phyloP scores from a whole-genome alignment of 1,284 basidiomycete genomes.

The Sporisorium iseilematis-ciliati region DNA sequence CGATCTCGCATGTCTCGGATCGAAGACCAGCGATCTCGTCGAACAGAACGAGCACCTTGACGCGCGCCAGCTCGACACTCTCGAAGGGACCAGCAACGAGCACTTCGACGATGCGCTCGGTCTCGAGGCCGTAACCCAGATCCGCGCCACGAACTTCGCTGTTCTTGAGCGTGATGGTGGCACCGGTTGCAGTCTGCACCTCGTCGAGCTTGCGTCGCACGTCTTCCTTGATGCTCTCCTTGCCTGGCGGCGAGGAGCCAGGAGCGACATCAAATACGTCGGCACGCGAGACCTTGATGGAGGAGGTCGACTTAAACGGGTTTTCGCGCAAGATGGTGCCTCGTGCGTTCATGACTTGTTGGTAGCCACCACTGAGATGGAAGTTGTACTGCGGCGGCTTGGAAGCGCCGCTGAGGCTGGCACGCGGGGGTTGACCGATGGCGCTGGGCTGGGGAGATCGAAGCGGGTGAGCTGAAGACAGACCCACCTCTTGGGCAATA shows the following conservation, averaged over 20 bases:
- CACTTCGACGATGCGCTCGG: constrained; percentile 90
- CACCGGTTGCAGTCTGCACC: constrained; percentile 86
- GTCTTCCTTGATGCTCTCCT: constrained; percentile 82
- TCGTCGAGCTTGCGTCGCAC: constrained; percentile 89
- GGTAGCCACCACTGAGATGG: constrained; percentile 88
- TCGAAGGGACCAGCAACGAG: constrained; percentile 87
- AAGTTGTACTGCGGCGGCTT: constrained; percentile 75
- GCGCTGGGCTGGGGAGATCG: constrained; percentile 21
- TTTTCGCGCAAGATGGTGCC: constrained; percentile 89
- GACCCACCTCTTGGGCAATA: constrained; percentile 45
- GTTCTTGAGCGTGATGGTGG: constrained; percentile 83
- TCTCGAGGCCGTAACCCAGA: constrained; percentile 80
- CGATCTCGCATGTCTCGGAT: constrained; percentile 90
- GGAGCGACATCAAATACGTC: constrained; percentile 77
- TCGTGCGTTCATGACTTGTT: constrained; percentile 90
- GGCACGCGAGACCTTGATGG: constrained; percentile 88
- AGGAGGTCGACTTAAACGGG: constrained; percentile 84
- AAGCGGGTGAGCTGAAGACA: constrained; percentile 29
- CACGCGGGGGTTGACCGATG: constrained; percentile 22
- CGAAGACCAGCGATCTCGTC: constrained; percentile 81
- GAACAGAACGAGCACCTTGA: constrained; percentile 89
- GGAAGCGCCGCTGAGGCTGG: constrained; percentile 31
- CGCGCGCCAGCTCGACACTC: constrained; percentile 89
- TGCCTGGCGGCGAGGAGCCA: constrained; percentile 32
- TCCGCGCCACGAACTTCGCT: constrained; percentile 58